A percentile compares a stretch with the other conserved stretches of the same genome.
These are phyloP conservation scores for Sonneratia caseolaris DNA, from an alignment of 345 rosid species.

Conservation along the genomic window DNA sequence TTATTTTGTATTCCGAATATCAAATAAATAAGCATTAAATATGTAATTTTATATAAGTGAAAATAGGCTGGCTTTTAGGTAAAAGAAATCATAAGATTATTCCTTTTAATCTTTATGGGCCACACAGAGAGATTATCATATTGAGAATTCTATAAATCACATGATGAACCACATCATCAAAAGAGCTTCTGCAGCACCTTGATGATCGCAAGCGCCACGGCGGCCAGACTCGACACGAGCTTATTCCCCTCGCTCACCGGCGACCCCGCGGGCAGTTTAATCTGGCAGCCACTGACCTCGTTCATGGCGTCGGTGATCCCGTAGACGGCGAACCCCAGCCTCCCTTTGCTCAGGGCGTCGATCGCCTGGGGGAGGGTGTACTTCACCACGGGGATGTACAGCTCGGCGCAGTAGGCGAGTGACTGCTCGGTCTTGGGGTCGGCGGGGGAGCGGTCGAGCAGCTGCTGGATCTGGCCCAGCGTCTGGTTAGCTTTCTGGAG, in stretches of 20 bases:
- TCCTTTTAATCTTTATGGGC: too few species aligned
- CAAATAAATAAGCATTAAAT: too few species aligned
- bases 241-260: conserved; percentile 20
- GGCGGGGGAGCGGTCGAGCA: conserved; percentile 12
- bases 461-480: conserved; percentile 19
- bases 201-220: conserved; percentile 29
- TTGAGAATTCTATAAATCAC: too few species aligned
- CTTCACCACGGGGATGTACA: conserved; percentile 28
- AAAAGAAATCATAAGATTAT: too few species aligned
- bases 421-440: conserved; percentile 18
- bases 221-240: conserved; percentile 17
- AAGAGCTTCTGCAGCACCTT: conserved; percentile 4
- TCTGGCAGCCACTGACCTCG: conserved; percentile 22
- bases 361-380: conserved; percentile 18
- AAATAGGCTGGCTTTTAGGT: too few species aligned
- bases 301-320: conserved; percentile 16
- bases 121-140: too few species aligned
- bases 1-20: too few species aligned
- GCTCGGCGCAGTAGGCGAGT: conserved; percentile 20
- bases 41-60: too few species aligned
- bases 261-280: conserved; percentile 1
- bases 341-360: conserved; percentile 19
- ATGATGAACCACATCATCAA: neutral
- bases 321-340: conserved; percentile 22
- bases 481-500: conserved; percentile 14